Percentiles rank a stretch among this genome's conserved stretches.
These are phyloP conservation scores for Immersiporthe knoxdaviesiana DNA, from an alignment of 2,329 filamentous ascomycete species.

Conservation along the genomic window DNA sequence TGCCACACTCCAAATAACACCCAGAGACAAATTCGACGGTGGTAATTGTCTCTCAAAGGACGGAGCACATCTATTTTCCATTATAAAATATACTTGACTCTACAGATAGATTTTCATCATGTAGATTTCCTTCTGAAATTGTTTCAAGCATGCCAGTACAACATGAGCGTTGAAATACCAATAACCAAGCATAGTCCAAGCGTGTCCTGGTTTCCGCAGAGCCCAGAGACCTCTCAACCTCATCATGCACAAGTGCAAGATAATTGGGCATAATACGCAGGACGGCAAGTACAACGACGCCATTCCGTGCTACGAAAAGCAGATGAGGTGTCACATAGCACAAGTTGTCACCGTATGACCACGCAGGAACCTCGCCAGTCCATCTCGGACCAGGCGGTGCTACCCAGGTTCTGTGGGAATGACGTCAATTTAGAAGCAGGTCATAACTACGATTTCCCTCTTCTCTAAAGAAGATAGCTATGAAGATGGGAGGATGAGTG, in stretches of 20 bases:
- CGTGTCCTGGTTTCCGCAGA: background rate
- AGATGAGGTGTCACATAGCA: conserved; percentile 5
- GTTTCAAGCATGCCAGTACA: background rate
- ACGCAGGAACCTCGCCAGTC: background rate
- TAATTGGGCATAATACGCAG: background rate
- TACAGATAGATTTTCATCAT: background rate
- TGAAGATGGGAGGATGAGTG: background rate
- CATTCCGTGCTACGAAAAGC: background rate
- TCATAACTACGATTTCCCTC: background rate
- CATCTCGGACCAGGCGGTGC: background rate
- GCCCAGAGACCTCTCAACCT: background rate
- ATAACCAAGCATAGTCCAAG: background rate
- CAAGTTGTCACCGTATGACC: background rate
- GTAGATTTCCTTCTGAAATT: background rate
- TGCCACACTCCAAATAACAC: too few relatives aligned
- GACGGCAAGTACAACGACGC: background rate
- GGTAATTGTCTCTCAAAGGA: too few relatives aligned
- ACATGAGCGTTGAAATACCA: background rate
- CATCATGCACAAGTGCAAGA: background rate
- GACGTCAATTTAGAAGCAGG: background rate
- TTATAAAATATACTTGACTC: background rate
- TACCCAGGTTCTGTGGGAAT: background rate
- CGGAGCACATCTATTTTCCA: too few relatives aligned
- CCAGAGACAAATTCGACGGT: too few relatives aligned
- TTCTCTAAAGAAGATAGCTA: background rate